Evolutionary conservation across 2,329 filamentous ascomycete species (phyloP), one percentile per base, ranked within the genome.

Genomic region (Dactylellina leptospora): DNA sequence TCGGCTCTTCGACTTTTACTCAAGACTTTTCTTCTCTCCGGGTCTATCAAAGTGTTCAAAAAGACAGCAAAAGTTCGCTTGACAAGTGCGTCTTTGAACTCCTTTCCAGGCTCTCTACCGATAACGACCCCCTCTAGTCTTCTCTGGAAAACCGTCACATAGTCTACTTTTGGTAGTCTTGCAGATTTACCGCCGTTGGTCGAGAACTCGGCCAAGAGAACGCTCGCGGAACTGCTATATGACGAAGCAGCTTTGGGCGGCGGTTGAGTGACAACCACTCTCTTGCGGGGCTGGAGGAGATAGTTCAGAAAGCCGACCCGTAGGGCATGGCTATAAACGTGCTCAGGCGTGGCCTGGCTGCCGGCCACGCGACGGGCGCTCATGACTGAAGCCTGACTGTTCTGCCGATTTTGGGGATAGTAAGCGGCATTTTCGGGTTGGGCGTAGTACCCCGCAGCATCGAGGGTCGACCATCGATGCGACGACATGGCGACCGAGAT

Each of bases 1-100:
- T 99, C 95, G 20, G 96, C 89, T 78, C 93, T 89, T 74, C 93
- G 87, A 80, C 97, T 93, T 81, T 96, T 96, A 78, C 97, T 92
- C 83, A 97, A 92, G 69, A 88, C 89, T 82, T 92, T 96, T 75
- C 91, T 89, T 78, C 97, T 97, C 47, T 87, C 88, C 73, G 88
- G 88, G 74, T 96, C 91, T 76, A 93, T 97, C 79, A 99, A 90
- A 63, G 92, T 90, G 69, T 93, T 97, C 79, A 97, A 89, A 74
- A 96, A 96, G 75, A 92, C 91, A 61, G 92, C 95, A 81, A 99
- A 99, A 1, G 92, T 96, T 73, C 93, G 86, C 82, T 96, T 97
- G 75, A 99, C 89, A 23, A 89, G 84, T n/a, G 90, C 84, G 82
- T 99, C 95, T 78, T 90, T 91, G 81, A 90, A 99, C 77, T 96